Evolutionary conservation across 1,284 basidiomycete genomes (phyloP), one percentile per base, ranked within the genome.

Genomic region (Blastosporella zonata): DNA sequence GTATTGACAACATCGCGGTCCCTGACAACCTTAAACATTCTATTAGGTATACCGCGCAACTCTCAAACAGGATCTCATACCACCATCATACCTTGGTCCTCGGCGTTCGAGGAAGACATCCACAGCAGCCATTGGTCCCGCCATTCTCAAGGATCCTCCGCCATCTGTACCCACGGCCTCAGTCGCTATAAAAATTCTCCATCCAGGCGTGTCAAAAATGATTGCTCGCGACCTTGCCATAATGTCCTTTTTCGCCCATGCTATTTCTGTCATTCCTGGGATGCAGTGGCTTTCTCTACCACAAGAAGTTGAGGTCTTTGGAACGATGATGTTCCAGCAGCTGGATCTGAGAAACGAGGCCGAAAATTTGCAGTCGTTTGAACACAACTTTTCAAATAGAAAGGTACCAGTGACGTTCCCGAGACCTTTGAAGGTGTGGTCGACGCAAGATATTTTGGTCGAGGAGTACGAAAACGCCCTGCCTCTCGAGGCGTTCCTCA

Each of bases 231-330:
- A 99, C 69, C 82, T 99, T 46, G 78, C 86, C 47, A 98, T 99
- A 70, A 95, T 99, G 93, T 75, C 79, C 28, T 88, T 97, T 73
- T 98, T 98, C 65, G 94, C 97, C 17, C 75, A 77, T 35, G 66
- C 81, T 38, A 77, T 99, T 58, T 84, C 92, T 48, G 49, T 87
- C 15, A 68, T 99, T 47, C 97, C 97, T 0, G 93, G 94, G 12
- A 93, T 97, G 82, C 79, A 95, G 58, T 99, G 97, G 97, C 70
- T 99, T 31, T 97, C 93, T 8, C 79, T 99, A 9, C 93, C 94
- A 0, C 93, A 99, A 62, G 97, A 99, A 67, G 96, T 98, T 3
- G 73, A 82, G 9, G 93, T 96, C 0, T 99, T 99, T 65, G 91
- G 95, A 2, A 72, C 78, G n/a, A 96, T 99, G 92, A 99, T 99